These are phyloP conservation scores for Ilex aquifolium DNA, from an alignment of 257 asterid species.

Conservation along the genomic window DNA sequence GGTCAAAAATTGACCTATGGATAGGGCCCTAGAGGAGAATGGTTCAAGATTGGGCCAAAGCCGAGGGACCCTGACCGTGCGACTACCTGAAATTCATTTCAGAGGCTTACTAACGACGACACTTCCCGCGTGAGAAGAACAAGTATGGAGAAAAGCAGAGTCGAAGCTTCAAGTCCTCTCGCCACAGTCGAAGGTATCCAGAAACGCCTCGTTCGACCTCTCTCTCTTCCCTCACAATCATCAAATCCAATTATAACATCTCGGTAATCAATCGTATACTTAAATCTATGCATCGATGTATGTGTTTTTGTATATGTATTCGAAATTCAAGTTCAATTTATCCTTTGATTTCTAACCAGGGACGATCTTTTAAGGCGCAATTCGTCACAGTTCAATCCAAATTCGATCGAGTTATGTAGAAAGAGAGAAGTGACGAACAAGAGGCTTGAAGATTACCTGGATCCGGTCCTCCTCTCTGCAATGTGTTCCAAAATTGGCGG, in stretches of 20 bases:
- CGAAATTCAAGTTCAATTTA: too few relatives aligned
- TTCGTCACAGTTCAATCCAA: not conserved
- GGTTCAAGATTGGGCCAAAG: too few relatives aligned
- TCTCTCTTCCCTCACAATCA: conserved; percentile 7
- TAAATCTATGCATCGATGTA: too few relatives aligned
- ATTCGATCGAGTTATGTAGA: not conserved
- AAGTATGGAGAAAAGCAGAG: conserved; percentile 15
- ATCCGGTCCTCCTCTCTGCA: conserved; percentile 24
- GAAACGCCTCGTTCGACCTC: conserved; percentile 30
- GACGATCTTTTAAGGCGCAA: too few relatives aligned
- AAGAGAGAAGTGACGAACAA: conserved; percentile 7
- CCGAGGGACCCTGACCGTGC: too few relatives aligned
- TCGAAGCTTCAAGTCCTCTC: conserved; percentile 19
- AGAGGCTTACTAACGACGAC: too few relatives aligned
- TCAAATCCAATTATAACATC: not conserved
- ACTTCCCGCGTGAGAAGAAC: not conserved
- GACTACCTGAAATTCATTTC: too few relatives aligned
- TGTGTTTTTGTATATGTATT: too few relatives aligned
- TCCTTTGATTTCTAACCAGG: too few relatives aligned
- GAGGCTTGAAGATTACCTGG: conserved; percentile 29
- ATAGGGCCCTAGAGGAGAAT: too few relatives aligned
- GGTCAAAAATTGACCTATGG: too few relatives aligned
- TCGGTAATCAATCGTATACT: too few relatives aligned
- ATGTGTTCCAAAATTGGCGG: conserved; percentile 19
- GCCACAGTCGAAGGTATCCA: conserved; percentile 24